Conservation (phyloP, 495 filamentous ascomycete species). For the Schizothecium vesticola region DNA sequence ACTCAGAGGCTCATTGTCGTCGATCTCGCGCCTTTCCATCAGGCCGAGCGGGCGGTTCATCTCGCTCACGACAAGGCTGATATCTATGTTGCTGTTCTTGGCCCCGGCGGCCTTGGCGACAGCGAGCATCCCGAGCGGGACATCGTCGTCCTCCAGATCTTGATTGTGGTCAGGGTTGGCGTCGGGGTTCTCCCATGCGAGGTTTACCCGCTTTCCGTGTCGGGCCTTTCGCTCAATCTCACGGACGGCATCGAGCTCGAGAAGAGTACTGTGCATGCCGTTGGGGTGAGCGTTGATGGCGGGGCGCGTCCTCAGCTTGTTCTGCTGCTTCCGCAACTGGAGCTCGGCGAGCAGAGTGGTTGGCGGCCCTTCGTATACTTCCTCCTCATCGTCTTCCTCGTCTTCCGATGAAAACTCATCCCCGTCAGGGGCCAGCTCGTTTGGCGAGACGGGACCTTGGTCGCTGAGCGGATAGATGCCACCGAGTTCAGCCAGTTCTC, state of each 20-base stretch:
- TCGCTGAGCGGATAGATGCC: conserved; percentile 5
- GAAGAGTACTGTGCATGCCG: conserved; percentile 80
- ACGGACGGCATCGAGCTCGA: conserved; percentile 86
- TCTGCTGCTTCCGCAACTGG: conserved; percentile 79
- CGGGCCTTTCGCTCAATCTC: conserved; percentile 76
- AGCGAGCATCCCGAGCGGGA: conserved; percentile 79
- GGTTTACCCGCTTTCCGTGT: conserved; percentile 64
- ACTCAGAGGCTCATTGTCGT: conserved; percentile 88
- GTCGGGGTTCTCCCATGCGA: conserved; percentile 81
- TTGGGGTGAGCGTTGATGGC: conserved; percentile 60
- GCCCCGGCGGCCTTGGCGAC: conserved; percentile 50
- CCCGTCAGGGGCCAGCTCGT: conserved; percentile 18
- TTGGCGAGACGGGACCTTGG: conserved; percentile 15
- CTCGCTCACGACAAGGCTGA: conserved; percentile 46
- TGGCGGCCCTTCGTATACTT: conserved; percentile 60
- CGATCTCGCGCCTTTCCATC: conserved; percentile 76
- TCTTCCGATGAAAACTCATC: conserved; percentile 31
- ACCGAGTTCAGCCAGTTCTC: conserved; percentile 9
- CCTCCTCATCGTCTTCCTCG: conserved; percentile 32
- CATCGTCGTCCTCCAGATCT: conserved; percentile 59
- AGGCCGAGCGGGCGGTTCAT: conserved; percentile 69
- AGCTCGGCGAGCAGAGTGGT: conserved; percentile 91
- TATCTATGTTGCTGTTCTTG: conserved; percentile 34
- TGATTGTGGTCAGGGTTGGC: conserved; percentile 41
- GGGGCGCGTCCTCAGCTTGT: conserved; percentile 68